These are phyloP conservation scores for Telopea speciosissima DNA, from an alignment of 177 flowering plant genomes.

Conservation along the genomic window DNA sequence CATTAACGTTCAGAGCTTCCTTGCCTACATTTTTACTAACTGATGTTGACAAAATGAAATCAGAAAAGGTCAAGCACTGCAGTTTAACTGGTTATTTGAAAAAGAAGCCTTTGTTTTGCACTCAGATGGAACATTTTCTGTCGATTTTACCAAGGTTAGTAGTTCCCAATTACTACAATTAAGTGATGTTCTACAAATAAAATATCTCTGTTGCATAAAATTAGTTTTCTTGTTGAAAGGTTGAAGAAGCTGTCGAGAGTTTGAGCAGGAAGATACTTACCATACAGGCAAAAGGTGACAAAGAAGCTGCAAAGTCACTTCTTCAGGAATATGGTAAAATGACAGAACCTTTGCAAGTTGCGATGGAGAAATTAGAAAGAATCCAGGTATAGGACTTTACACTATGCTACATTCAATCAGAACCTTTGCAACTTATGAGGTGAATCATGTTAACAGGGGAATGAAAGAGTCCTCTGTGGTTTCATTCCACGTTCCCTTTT, in stretches of 20 bases:
- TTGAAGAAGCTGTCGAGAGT: slow-evolving; percentile 77
- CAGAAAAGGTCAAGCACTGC: slow-evolving; percentile 98
- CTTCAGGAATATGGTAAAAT: slow-evolving; percentile 51
- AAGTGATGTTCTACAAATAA: neutral
- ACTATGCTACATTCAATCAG: neutral
- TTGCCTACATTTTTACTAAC: neutral
- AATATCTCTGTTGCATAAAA: slow-evolving; percentile 1
- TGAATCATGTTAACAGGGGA: too few relatives aligned
- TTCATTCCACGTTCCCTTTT: neutral
- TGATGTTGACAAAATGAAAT: slow-evolving; percentile 1
- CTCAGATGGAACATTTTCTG: slow-evolving; percentile 65
- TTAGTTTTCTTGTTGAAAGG: slow-evolving; percentile 32
- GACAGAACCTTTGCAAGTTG: slow-evolving; percentile 50
- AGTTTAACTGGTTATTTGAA: slow-evolving; percentile 87
- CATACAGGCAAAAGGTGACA: slow-evolving; percentile 86
- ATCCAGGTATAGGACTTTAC: slow-evolving; percentile 46
- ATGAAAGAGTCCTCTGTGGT: neutral
- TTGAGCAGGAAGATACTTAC: slow-evolving; percentile 79
- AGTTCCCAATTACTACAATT: neutral
- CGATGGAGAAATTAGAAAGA: slow-evolving; percentile 56
- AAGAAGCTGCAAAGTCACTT: slow-evolving; percentile 57
- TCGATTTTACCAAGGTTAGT: slow-evolving; percentile 69
- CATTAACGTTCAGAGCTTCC: neutral
- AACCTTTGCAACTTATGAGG: too few relatives aligned
- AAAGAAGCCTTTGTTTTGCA: slow-evolving; percentile 72